Percentiles rank a stretch among this genome's conserved stretches.
Conservation (phyloP, 2,329 filamentous ascomycete genomes). For the Nigrospora osmanthi region DNA sequence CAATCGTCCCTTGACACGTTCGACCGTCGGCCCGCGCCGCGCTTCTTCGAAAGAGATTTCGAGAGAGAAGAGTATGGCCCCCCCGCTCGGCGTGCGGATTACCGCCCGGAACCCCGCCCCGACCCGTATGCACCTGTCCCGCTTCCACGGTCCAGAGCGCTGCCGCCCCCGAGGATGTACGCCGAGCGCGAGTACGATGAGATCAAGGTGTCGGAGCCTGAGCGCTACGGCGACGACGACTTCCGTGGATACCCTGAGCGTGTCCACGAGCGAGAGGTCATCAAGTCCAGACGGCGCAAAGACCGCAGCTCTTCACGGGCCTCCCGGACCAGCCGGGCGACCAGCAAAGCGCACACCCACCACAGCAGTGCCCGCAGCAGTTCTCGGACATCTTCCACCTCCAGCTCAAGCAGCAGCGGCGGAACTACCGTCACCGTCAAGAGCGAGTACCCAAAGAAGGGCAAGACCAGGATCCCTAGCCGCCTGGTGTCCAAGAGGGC, state of each 20-base stretch:
- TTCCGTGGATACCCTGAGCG: constrained; percentile 54
- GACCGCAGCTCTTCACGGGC: constrained; percentile 32
- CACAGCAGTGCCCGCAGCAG: constrained; percentile 26
- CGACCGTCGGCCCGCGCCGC: constrained; percentile 59
- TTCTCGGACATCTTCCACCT: constrained; percentile 35
- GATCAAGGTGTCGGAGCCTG: constrained; percentile 59
- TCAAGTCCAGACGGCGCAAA: constrained; percentile 38
- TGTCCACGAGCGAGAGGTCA: constrained; percentile 54
- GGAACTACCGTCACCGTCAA: constrained; percentile 39
- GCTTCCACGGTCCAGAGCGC: constrained; percentile 54
- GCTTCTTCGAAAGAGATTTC: constrained; percentile 24
- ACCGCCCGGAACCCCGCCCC: constrained; percentile 40
- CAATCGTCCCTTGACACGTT: constrained; percentile 89
- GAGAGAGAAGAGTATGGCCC: constrained; percentile 46
- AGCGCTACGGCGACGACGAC: constrained; percentile 64
- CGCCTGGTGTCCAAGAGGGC: constrained; percentile 73
- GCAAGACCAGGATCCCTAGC: constrained; percentile 82
- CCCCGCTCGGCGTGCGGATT: constrained; percentile 47
- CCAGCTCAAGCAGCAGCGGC: constrained; percentile 37
- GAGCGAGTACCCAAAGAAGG: constrained; percentile 68
- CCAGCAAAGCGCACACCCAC: constrained; percentile 13
- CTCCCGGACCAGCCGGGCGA: constrained; percentile 28
- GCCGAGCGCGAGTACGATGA: constrained; percentile 56
- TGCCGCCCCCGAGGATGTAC: constrained; percentile 52
- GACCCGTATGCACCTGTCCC: constrained; percentile 55